A percentile compares a stretch with the other conserved stretches of the same genome.
Conservation (phyloP, 129 eudicot species). For the Erigeron canadensis region DNA sequence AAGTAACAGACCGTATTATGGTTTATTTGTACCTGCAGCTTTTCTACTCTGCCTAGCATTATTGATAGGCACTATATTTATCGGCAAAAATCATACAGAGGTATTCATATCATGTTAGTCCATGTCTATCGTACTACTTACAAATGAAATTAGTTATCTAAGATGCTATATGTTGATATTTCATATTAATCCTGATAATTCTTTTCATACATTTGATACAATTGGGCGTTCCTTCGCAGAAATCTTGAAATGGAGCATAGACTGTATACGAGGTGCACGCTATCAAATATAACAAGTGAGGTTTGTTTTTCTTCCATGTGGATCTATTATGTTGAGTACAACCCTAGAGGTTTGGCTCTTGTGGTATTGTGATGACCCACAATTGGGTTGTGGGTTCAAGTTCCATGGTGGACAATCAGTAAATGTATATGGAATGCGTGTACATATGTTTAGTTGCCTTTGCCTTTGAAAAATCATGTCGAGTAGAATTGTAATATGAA, state of each 20-base stretch:
- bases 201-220: not conserved
- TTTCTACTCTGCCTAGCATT: constrained; percentile 50
- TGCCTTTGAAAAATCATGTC: too few species aligned
- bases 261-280: constrained; percentile 26
- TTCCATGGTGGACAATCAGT: too few species aligned
- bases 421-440: too few species aligned
- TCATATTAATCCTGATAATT: not conserved
- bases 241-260: constrained; percentile 31
- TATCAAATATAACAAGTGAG: constrained; percentile 40
- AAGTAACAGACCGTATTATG: constrained; percentile 40
- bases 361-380: too few species aligned
- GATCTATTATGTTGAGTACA: not conserved
- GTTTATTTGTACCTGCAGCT: constrained; percentile 42
- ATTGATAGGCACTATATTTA: constrained; percentile 38
- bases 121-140: not conserved
- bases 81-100: constrained; percentile 42
- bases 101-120: constrained; percentile 25
- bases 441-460: too few species aligned
- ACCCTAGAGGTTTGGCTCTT: too few species aligned
- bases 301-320: constrained; percentile 48
- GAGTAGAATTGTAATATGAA: too few species aligned
- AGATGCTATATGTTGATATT: constrained; percentile 4
- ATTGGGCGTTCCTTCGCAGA: constrained; percentile 36
- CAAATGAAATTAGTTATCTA: not conserved
- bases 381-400: too few species aligned